These are phyloP conservation scores for Mortierella sp. DNA, from an alignment of 371 early-diverging fungal genomes.

Conservation along the genomic window DNA sequence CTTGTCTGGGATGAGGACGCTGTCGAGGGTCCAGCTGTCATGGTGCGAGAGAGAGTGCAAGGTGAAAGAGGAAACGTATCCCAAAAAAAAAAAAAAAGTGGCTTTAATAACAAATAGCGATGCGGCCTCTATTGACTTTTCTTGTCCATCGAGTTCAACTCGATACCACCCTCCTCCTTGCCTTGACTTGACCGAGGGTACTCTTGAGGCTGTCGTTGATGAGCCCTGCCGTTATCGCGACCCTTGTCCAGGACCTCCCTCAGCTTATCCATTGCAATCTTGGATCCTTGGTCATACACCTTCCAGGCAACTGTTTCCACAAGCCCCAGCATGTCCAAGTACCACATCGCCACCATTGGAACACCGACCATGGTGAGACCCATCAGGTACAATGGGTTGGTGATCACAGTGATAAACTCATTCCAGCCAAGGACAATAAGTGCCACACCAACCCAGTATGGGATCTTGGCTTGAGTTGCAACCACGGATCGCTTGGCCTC, in stretches of 20 bases:
- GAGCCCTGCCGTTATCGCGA: constrained; percentile 10
- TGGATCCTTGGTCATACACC: constrained; percentile 43
- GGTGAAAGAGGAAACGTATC: too few relatives aligned
- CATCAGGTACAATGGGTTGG: constrained; percentile 83
- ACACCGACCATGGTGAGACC: constrained; percentile 66
- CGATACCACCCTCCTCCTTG: constrained; percentile 36
- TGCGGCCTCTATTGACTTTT: constrained; percentile 19
- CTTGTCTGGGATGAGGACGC: too few relatives aligned
- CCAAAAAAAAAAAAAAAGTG: too few relatives aligned
- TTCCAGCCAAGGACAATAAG: constrained; percentile 92
- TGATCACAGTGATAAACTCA: constrained; percentile 85
- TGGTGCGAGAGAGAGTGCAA: too few relatives aligned
- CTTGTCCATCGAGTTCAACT: constrained; percentile 43
- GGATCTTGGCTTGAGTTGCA: constrained; percentile 85
- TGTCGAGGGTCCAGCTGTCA: too few relatives aligned
- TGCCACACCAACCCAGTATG: constrained; percentile 86
- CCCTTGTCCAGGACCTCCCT: constrained; percentile 40
- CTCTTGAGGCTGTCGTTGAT: constrained; percentile 39
- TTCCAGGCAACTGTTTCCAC: constrained; percentile 61
- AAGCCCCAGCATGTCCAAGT: constrained; percentile 76
- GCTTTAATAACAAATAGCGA: too few relatives aligned
- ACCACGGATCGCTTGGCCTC: constrained; percentile 97
- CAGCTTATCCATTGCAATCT: constrained; percentile 40
- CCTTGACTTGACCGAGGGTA: constrained; percentile 11
- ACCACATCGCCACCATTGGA: constrained; percentile 65